These are phyloP conservation scores for Ustilago nuda DNA, from an alignment of 1,284 basidiomycete species.

Conservation along the genomic window DNA sequence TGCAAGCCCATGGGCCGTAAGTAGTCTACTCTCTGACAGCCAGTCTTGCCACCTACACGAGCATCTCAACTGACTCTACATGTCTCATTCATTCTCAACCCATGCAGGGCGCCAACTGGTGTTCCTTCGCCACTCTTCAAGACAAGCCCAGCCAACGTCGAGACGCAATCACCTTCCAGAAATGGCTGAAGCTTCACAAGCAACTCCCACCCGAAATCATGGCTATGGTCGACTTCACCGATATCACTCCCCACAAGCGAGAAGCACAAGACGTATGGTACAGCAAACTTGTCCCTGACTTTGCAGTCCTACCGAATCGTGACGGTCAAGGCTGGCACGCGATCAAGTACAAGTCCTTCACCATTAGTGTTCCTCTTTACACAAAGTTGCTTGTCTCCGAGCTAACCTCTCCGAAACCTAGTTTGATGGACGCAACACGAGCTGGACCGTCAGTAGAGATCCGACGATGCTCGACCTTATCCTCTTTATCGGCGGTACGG, in stretches of 20 bases:
- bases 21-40: not conserved
- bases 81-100: not conserved
- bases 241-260: conserved; percentile 31
- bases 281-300: conserved; percentile 37
- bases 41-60: not conserved
- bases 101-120: conserved; percentile 76
- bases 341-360: conserved; percentile 54
- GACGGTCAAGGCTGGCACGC: conserved; percentile 27
- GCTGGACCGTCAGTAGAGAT: conserved; percentile 48
- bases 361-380: conserved; percentile 56
- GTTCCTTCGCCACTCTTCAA: conserved; percentile 73
- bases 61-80: not conserved
- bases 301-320: conserved; percentile 20
- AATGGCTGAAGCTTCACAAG: conserved; percentile 43
- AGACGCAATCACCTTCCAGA: conserved; percentile 48
- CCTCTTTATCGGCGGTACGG: conserved; percentile 26
- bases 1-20: conserved; percentile 77
- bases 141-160: conserved; percentile 31
- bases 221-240: conserved; percentile 53
- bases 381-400: conserved; percentile 53
- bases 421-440: conserved; percentile 3
- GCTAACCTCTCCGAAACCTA: conserved; percentile 23
- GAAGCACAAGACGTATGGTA: conserved; percentile 53
- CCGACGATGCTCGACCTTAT: conserved; percentile 35
- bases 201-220: conserved; percentile 47